These are phyloP conservation scores for Pythium vanterpoolii DNA, from an alignment of 352 stramenopile genomes.

Conservation along the genomic window DNA sequence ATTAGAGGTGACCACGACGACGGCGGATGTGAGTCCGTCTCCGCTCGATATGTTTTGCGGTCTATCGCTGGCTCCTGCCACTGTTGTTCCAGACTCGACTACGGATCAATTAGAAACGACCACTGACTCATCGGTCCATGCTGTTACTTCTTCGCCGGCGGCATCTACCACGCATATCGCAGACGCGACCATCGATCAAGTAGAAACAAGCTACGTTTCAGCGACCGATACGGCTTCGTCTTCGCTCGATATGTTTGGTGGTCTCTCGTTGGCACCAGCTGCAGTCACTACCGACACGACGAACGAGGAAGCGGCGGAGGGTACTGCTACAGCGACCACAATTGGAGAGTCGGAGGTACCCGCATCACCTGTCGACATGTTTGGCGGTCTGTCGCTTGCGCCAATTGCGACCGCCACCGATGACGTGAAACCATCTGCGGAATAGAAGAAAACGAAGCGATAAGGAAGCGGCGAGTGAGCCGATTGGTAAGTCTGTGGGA, in stretches of 20 bases:
- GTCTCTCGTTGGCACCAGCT: constrained; percentile 7
- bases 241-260: constrained; percentile 7
- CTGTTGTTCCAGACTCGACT: background rate
- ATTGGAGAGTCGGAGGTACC: background rate
- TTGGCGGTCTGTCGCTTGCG: constrained; percentile 15
- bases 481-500: background rate
- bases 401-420: background rate
- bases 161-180: background rate
- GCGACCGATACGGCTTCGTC: background rate
- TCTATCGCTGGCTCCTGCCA: background rate
- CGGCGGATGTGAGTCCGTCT: background rate
- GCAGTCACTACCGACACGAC: background rate
- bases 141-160: background rate
- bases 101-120: background rate
- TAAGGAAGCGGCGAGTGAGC: background rate
- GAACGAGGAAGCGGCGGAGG: background rate
- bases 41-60: constrained; percentile 1
- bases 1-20: background rate
- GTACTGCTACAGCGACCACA: background rate
- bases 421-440: background rate
- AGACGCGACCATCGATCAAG: background rate
- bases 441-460: background rate
- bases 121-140: background rate
- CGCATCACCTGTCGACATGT: constrained; percentile 11
- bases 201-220: background rate